Evolutionary conservation across 208 protist species (phyloP).

Genomic region (Naegleria gruberi): DNA sequence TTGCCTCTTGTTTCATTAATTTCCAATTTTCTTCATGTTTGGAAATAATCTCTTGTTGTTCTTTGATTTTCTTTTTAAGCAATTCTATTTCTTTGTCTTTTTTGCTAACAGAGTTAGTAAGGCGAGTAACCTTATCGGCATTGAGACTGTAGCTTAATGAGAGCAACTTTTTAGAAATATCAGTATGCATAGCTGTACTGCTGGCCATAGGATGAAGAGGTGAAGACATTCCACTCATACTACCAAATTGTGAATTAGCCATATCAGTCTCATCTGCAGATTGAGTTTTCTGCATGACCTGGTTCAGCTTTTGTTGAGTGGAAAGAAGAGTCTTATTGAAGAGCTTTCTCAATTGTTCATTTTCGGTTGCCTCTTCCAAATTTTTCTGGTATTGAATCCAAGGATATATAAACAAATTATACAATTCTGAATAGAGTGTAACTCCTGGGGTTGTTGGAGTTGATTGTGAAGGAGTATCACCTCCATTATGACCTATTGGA

Average conservation of each 20-base stretch:
- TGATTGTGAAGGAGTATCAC: background rate
- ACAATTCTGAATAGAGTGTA: background rate
- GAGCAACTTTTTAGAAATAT: background rate
- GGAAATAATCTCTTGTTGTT: background rate
- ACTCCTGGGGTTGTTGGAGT: background rate
- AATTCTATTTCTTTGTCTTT: background rate
- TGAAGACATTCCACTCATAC: background rate
- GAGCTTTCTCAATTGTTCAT: background rate
- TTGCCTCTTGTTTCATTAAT: background rate
- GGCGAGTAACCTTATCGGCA: background rate
- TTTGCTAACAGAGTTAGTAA: background rate
- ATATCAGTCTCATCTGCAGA: background rate
- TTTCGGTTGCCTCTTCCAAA: background rate
- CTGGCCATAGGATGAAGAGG: background rate
- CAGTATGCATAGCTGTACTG: background rate
- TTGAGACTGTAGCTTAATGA: background rate
- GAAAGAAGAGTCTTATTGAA: background rate
- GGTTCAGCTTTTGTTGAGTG: background rate
- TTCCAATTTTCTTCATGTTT: background rate
- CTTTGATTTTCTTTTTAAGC: background rate
- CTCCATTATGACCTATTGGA: no score
- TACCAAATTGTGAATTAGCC: background rate
- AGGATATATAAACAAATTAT: background rate
- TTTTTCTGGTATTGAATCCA: background rate
- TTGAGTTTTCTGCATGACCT: background rate